phyloP scores from a whole-genome alignment of 2,329 filamentous ascomycete species.

The Xylaria sp. region DNA sequence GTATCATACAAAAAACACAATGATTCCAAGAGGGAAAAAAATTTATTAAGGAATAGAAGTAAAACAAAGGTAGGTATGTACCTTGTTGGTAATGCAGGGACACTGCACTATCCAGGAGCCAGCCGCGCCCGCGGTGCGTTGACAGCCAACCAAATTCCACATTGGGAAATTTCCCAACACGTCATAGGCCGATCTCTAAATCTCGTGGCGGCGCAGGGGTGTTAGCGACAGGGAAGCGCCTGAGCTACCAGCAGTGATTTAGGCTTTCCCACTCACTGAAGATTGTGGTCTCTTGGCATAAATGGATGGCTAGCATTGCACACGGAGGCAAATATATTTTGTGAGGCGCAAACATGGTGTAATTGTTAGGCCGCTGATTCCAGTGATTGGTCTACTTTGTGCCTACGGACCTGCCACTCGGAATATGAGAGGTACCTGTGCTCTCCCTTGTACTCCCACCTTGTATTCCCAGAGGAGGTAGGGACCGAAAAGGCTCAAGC shows the following conservation, averaged over 20 bases:
- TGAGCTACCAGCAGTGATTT: neutral
- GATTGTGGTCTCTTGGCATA: neutral
- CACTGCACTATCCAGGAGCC: slow-evolving; percentile 1
- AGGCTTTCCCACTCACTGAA: neutral
- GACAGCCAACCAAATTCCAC: slow-evolving; percentile 35
- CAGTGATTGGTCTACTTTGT: slow-evolving; percentile 20
- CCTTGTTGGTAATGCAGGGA: slow-evolving; percentile 7
- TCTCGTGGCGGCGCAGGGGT: slow-evolving; percentile 26
- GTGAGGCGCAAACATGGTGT: slow-evolving; percentile 21
- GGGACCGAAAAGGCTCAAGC: neutral
- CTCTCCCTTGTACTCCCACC: neutral
- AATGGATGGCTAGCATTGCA: slow-evolving; percentile 30
- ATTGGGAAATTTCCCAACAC: slow-evolving; percentile 36
- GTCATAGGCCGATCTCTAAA: slow-evolving; percentile 25
- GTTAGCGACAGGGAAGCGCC: slow-evolving; percentile 26
- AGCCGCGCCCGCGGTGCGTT: slow-evolving; percentile 14
- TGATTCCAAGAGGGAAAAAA: neutral
- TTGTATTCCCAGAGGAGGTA: slow-evolving; percentile 2
- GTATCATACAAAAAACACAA: neutral
- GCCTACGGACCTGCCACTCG: slow-evolving; percentile 11
- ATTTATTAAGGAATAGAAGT: too few species aligned
- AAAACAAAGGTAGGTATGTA: neutral
- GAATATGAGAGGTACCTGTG: slow-evolving; percentile 1
- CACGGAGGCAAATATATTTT: slow-evolving; percentile 28
- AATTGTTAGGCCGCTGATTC: neutral